Evolutionary conservation across 1,284 basidiomycete species (phyloP), one percentile per base, ranked within the genome.

Genomic region (Ganoderma sinense): DNA sequence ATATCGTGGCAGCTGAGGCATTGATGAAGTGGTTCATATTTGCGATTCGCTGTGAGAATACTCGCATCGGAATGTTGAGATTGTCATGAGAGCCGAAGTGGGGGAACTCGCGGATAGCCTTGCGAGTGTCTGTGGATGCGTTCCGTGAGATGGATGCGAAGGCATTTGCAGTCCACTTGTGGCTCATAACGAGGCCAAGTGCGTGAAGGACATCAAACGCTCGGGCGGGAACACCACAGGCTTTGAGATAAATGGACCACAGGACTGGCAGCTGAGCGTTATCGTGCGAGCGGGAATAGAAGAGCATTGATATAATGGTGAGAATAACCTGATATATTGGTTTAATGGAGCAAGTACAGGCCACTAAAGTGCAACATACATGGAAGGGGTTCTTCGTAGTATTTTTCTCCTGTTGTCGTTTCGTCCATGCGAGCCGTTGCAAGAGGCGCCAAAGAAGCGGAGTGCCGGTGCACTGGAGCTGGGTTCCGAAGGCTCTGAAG

Each of bases 51-150:
- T 70, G 65, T 6, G 69, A 67, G 65, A 70, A 70, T 3, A 70
- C 65, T 1, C 65, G 73, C 66, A 82, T 78, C 0, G 80, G 74
- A 6, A 84, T 66, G 36, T 83, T 79, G 65, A 84, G 53, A 68
- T 85, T 85, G 72, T 84, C 81, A 69, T 84, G 78, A 2, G 78
- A 76, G 4, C 80, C 73, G n/a, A 78, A 39, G 73, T 75, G 80
- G 0, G 77, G 74, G 62, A 72, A 72, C 5, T 66, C 39, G 3
- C 73, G 53, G 18, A 81, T 78, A 10, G 72, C 31, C 2, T 36
- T 33, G 5, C n/a, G 62, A 6, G 40, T 53, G 1, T 55, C n/a
- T 6, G 18, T 26, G 0, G 23, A 18, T 10, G 39, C 56, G 18
- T 56, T 16, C 3, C 13, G 2, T 40, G 74, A n/a, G 13, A 76